Base-by-base conservation (phyloP, 371 early-diverging fungal genomes). In the Neoconidiobolus thromboides region DNA sequence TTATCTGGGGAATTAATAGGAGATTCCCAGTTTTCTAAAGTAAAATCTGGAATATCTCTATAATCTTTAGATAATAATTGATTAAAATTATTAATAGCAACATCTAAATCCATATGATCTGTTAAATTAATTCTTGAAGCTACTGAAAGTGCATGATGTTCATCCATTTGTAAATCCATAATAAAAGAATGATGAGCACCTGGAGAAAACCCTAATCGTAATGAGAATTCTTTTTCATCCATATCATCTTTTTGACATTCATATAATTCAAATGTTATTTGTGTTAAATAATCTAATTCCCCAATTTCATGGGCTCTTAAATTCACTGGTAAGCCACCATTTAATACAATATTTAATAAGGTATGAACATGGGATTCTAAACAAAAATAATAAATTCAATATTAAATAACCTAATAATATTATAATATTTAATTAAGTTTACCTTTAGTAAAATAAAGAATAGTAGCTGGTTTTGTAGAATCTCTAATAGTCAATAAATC, bases 221-320 rank as follows among this genome's bases (percentile, higher is more conserved):
- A 75, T 0, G 92, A 92, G 64, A 88, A 91, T 68, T 93, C 92
- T 50, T 75, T 77, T 5, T 73, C 68, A 26, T 26, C 26, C 4
- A 63, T 62, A 12, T 67, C 62, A 5, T 62, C 64, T 40, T 82
- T 78, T 54, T 79, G 83, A 43, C 96, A 77, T 68, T 95, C 96
- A 61, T 95, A 93, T 12, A 97, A 71, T 69, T 97, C 97, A 67
- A 97, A 92, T 3, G 91, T 93, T 57, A 97, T 94, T 61, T 97
- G 97, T 1, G 96, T 92, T 59, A 97, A 69, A 65, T 78, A 96
- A 63, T 96, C 95, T 42, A 96, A 69, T 67, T 95, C 96, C n/a
- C 82, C 86, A 9, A 92, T 72, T 3, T 82, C 73, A 43, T 76
- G 73, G 47, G 73, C 71, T 15, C 76, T 71, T 1, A 86, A 68